phyloP scores from a whole-genome alignment of 306 rosid species.

The Pachyrhizus erosus region DNA sequence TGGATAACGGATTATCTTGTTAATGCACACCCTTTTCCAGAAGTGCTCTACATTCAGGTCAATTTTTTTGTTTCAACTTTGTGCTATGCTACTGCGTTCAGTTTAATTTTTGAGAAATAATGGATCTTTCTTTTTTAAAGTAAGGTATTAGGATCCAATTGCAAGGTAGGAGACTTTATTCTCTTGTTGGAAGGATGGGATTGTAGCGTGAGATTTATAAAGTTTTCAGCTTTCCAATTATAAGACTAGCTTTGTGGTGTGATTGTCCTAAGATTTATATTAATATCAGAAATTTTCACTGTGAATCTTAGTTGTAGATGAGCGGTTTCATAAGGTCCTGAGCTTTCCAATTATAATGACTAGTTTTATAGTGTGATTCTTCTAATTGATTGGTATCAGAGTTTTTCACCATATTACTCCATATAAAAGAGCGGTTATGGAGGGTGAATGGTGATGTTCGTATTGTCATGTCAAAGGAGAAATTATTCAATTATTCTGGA shows the following conservation, averaged over 20 bases:
- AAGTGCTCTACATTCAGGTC: conserved; percentile 76
- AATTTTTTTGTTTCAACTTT: not conserved
- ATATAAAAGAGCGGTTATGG: no score
- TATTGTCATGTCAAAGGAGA: no score
- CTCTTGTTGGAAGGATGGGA: not conserved
- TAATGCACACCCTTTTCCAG: conserved; percentile 68
- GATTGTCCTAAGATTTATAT: no score
- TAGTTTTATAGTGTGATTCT: not conserved
- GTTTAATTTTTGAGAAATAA: not conserved
- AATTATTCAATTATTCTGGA: no score
- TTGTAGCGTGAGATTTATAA: not conserved
- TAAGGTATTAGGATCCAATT: not conserved
- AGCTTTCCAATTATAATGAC: not conserved
- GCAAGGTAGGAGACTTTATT: not conserved
- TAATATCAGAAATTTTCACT: not conserved
- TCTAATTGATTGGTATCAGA: no score
- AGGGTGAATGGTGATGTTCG: no score
- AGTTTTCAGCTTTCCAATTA: not conserved
- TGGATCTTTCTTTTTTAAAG: not conserved
- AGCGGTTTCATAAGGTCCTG: not conserved
- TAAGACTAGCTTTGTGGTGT: no score
- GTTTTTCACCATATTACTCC: no score
- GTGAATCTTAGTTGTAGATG: not conserved
- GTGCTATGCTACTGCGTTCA: not conserved
- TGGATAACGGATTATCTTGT: conserved; percentile 80